These are phyloP conservation scores for Curvularia sp. DNA, from an alignment of 2,329 filamentous ascomycete genomes.

Conservation along the genomic window DNA sequence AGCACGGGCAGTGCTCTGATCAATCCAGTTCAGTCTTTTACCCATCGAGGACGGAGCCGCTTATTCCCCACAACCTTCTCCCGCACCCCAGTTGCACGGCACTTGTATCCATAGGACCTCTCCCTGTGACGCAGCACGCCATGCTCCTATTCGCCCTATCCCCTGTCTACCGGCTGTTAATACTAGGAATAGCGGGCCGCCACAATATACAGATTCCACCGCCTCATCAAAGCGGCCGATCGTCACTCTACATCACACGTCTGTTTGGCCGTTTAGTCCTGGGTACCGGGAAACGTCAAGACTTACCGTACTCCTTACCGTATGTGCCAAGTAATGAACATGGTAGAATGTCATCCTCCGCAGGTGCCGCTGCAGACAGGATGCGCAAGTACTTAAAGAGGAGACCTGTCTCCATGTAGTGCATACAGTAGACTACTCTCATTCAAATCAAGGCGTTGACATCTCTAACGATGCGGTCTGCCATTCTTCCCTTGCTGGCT, in stretches of 20 bases:
- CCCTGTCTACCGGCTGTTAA: conserved; percentile 33
- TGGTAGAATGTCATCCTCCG: conserved; percentile 19
- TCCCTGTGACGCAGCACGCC: conserved; percentile 21
- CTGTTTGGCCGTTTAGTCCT: conserved; percentile 9
- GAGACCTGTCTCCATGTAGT: conserved; percentile 10
- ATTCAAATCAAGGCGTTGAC: conserved; percentile 4
- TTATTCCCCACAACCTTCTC: conserved; percentile 17
- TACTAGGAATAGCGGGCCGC: conserved; percentile 43
- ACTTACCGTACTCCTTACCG: conserved; percentile 10
- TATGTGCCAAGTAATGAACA: conserved; percentile 32
- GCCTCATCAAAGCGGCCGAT: conserved; percentile 37
- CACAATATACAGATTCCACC: conserved; percentile 31
- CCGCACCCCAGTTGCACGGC: conserved; percentile 15
- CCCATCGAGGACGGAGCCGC: conserved; percentile 21
- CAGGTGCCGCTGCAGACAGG: conserved; percentile 8
- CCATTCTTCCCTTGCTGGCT: conserved; percentile 34
- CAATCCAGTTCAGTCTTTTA: conserved; percentile 5
- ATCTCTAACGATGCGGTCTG: conserved; percentile 34
- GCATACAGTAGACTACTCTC: conserved; percentile 1
- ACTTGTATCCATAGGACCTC: conserved; percentile 21
- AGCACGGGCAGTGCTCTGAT: conserved; percentile 1
- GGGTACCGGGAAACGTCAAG: conserved; percentile 11
- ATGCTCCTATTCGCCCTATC: conserved; percentile 34
- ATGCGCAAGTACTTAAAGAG: conserved; percentile 31
- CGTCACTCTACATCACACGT: conserved; percentile 35